These are phyloP conservation scores for Cryphonectria parasitica DNA, from an alignment of 2,329 filamentous ascomycete genomes.

Conservation along the genomic window DNA sequence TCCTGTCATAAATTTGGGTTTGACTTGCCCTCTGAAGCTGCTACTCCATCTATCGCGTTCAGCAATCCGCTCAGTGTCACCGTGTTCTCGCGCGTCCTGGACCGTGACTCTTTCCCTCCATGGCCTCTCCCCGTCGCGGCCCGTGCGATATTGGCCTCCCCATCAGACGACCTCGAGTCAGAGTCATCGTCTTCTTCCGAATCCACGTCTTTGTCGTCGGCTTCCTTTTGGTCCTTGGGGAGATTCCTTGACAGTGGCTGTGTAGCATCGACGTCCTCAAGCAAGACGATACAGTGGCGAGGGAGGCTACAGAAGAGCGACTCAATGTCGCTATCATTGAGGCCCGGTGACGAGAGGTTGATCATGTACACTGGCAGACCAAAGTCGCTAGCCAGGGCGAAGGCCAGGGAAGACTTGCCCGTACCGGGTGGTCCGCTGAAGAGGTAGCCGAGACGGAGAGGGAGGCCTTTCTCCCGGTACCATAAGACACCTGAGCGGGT, in stretches of 20 bases:
- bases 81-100: constrained; percentile 2
- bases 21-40: constrained; percentile 25
- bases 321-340: constrained; percentile 23
- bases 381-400: constrained; percentile 24
- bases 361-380: constrained; percentile 27
- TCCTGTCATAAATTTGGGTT: not conserved
- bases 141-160: not conserved
- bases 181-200: not conserved
- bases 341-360: constrained; percentile 15
- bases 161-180: constrained; percentile 2
- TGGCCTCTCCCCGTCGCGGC: not conserved
- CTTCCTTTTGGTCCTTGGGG: not conserved
- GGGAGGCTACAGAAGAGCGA: constrained; percentile 19
- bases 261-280: constrained; percentile 28
- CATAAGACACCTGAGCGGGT: constrained; percentile 19
- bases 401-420: constrained; percentile 25
- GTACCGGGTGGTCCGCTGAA: constrained; percentile 28
- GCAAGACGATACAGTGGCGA: constrained; percentile 22
- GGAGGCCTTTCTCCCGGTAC: constrained; percentile 26
- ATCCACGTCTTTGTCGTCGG: not conserved
- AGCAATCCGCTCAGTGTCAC: constrained; percentile 26
- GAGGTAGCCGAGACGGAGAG: constrained; percentile 26
- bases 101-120: not conserved
- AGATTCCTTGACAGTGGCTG: constrained; percentile 16
- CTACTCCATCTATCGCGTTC: constrained; percentile 27